These are phyloP conservation scores for Kwoniella sp. DNA, from an alignment of 768 basidiomycete species.

Conservation along the genomic window DNA sequence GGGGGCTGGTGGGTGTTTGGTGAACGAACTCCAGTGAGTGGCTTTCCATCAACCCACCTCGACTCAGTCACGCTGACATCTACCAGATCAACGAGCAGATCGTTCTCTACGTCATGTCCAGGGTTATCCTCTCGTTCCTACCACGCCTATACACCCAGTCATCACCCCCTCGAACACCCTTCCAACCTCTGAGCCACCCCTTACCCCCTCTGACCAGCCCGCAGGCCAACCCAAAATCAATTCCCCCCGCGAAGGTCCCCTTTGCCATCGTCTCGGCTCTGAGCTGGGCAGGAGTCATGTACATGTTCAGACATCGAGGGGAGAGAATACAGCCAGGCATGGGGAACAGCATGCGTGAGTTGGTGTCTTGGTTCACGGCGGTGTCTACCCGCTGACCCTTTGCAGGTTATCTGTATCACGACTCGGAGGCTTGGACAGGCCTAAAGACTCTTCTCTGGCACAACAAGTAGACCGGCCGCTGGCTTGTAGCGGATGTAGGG, in stretches of 20 bases:
- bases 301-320: constrained; percentile 77
- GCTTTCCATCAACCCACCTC: neutral
- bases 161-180: constrained; percentile 50
- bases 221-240: constrained; percentile 53
- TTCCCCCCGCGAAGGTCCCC: constrained; percentile 77
- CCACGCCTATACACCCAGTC: constrained; percentile 58
- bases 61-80: neutral
- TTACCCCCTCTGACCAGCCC: constrained; percentile 49
- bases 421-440: constrained; percentile 80
- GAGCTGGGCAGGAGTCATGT: constrained; percentile 96
- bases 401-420: constrained; percentile 74
- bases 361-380: neutral
- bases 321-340: constrained; percentile 94
- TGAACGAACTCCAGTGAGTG: constrained; percentile 52
- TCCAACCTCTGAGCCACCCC: constrained; percentile 38
- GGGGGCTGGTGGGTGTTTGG: constrained; percentile 66
- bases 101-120: constrained; percentile 90
- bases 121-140: constrained; percentile 85
- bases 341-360: constrained; percentile 80
- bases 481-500: too few species aligned
- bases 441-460: constrained; percentile 86
- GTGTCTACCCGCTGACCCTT: neutral
- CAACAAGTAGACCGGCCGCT: constrained; percentile 58
- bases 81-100: constrained; percentile 58
- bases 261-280: constrained; percentile 84